These are phyloP conservation scores for Colletotrichum sp. DNA, from an alignment of 2,329 filamentous ascomycete genomes.

Conservation along the genomic window DNA sequence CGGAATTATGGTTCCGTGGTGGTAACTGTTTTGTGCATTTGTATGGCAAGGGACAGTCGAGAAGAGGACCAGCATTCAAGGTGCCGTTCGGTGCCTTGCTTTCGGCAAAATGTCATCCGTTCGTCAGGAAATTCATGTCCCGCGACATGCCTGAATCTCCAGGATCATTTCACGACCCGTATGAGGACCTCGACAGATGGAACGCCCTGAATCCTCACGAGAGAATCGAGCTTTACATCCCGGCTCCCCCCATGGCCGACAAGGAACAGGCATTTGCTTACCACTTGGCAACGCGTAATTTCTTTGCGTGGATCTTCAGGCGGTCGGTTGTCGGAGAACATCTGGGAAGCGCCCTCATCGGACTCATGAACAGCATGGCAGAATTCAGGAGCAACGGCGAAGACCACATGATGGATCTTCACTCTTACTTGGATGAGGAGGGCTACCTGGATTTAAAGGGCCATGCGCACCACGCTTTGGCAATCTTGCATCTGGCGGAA, in stretches of 20 bases:
- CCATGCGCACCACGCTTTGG: slow-evolving; percentile 72
- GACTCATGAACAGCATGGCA: slow-evolving; percentile 69
- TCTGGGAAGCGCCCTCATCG: slow-evolving; percentile 68
- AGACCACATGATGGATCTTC: slow-evolving; percentile 66
- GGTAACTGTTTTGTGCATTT: slow-evolving; percentile 76
- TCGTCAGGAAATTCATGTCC: slow-evolving; percentile 60
- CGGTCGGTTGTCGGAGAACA: slow-evolving; percentile 71
- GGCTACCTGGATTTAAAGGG: slow-evolving; percentile 73
- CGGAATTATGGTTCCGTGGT: slow-evolving; percentile 71
- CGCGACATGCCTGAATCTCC: slow-evolving; percentile 10
- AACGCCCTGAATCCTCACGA: slow-evolving; percentile 32
- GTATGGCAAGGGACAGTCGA: slow-evolving; percentile 68
- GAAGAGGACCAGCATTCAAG: slow-evolving; percentile 70
- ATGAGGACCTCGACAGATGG: slow-evolving; percentile 36
- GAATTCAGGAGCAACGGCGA: slow-evolving; percentile 60
- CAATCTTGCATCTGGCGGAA: slow-evolving; percentile 72
- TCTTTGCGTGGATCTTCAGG: slow-evolving; percentile 73
- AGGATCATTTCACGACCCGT: neutral
- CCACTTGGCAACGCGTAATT: slow-evolving; percentile 74
- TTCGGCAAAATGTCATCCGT: slow-evolving; percentile 60
- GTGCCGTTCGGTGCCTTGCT: slow-evolving; percentile 65
- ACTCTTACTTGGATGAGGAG: slow-evolving; percentile 70
- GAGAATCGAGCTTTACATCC: slow-evolving; percentile 70
- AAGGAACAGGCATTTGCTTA: slow-evolving; percentile 63
- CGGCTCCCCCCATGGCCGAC: slow-evolving; percentile 60